Evolutionary conservation across 2,329 filamentous ascomycete species (phyloP), one percentile per base, ranked within the genome.

Genomic region (Cadophora sp.): DNA sequence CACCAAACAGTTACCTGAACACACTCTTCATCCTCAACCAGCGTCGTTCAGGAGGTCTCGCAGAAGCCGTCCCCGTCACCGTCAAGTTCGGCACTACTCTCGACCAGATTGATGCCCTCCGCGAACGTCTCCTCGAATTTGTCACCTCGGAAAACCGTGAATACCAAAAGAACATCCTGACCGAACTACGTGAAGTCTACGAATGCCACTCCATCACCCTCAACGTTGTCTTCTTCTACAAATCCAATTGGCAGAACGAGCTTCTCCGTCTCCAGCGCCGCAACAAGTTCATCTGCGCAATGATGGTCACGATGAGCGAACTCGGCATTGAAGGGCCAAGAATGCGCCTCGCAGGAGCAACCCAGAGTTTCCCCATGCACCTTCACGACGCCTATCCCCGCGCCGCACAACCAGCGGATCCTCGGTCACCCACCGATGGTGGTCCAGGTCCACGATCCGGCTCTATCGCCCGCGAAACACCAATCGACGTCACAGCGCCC

Each of bases 211-310:
- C 91, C 6, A 90, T 97, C 76, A 94, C 90, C 4, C 86, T 97
- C 76, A 97, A 97, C 79, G 89, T 98, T 66, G 90, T 97, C 76
- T 97, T 97, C 83, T 97, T 97, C 84, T 97, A 97, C 86, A 97
- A 97, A 80, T 93, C 91, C 68, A 97, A 95, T 79, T 97, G 92
- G 87, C 95, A 98, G 78, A 97, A 97, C 77, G 95, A 98, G 78
- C 84, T 97, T 55, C 85, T 97, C 27, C 94, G 95, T 81, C 86
- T 98, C 2, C 92, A 92, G 74, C 89, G 95, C 22, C 92, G 96
- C 75, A 97, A 97, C 84, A 96, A 94, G 78, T 97, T 98, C 80
- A 94, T 97, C 72, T 94, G 92, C 71, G 93, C 96, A 70, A 83
- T 98, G 76, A 97, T 97, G 91, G 84, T 92, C 46, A 89, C 92